Percentiles rank a stretch among this genome's conserved stretches.
These are phyloP conservation scores for Fusarium buxicola DNA, from an alignment of 2,329 filamentous ascomycete species.

Conservation along the genomic window DNA sequence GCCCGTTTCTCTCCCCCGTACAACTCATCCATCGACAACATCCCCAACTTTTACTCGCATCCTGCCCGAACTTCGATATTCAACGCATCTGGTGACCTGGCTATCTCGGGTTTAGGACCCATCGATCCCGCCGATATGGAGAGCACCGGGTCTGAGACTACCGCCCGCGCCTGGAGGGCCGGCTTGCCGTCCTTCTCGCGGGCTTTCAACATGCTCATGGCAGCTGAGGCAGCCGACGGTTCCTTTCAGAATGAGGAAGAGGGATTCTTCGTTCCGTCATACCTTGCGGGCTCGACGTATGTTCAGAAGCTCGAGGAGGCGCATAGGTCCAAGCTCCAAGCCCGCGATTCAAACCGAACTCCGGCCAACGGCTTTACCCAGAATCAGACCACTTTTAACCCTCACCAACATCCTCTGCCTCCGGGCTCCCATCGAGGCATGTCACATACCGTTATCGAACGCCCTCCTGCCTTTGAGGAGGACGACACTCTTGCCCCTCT, in stretches of 20 bases:
- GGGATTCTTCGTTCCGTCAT: slow-evolving; percentile 84
- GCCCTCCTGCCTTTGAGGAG: slow-evolving; percentile 70
- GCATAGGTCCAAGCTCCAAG: slow-evolving; percentile 69
- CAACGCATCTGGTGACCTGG: slow-evolving; percentile 58
- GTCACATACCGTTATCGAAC: slow-evolving; percentile 87
- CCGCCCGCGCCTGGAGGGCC: slow-evolving; percentile 42
- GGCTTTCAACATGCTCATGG: slow-evolving; percentile 64
- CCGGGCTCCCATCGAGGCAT: slow-evolving; percentile 77
- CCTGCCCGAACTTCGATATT: slow-evolving; percentile 57
- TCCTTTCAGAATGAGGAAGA: slow-evolving; percentile 47
- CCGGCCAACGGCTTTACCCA: slow-evolving; percentile 32
- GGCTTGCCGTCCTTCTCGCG: slow-evolving; percentile 62
- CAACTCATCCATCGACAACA: slow-evolving; percentile 24
- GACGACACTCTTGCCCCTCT: slow-evolving; percentile 72
- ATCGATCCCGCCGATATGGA: slow-evolving; percentile 48
- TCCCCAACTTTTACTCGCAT: slow-evolving; percentile 45
- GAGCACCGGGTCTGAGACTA: slow-evolving; percentile 48
- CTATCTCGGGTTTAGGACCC: slow-evolving; percentile 29
- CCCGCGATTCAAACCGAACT: slow-evolving; percentile 56
- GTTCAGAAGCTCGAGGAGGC: slow-evolving; percentile 79
- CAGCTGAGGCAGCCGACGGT: slow-evolving; percentile 46
- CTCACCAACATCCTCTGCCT: slow-evolving; percentile 49
- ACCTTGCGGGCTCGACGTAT: slow-evolving; percentile 82
- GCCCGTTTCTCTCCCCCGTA: slow-evolving; percentile 30
- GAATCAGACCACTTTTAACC: slow-evolving; percentile 62